Evolutionary conservation across 768 basidiomycete genomes (phyloP).

Genomic region (Hygrocybe punicea): DNA sequence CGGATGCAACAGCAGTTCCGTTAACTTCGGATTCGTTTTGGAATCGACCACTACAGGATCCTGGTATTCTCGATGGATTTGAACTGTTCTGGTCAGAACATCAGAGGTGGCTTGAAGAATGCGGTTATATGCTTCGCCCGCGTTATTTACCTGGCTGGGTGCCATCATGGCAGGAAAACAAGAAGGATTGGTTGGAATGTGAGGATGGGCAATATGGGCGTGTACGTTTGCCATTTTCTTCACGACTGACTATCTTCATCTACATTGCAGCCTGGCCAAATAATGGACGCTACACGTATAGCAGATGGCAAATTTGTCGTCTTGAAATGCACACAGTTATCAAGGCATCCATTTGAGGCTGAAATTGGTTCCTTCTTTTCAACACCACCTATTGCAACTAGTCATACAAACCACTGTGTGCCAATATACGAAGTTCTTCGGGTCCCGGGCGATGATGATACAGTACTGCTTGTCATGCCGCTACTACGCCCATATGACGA

Average conservation of each 20-base stretch:
- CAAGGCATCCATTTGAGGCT: conserved; percentile 23
- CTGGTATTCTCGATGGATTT: background rate
- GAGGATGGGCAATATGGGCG: conserved; percentile 5
- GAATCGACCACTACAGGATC: background rate
- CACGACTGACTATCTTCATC: background rate
- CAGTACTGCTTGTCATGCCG: conserved; percentile 22
- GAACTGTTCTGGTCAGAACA: conserved; percentile 26
- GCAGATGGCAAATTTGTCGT: conserved; percentile 26
- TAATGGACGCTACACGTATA: conserved; percentile 29
- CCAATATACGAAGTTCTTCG: conserved; percentile 23
- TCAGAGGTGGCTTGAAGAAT: conserved; percentile 28
- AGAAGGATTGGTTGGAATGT: background rate
- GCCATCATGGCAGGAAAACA: conserved; percentile 30
- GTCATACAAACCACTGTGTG: conserved; percentile 30
- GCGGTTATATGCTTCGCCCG: conserved; percentile 33
- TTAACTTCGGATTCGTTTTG: background rate
- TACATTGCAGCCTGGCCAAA: background rate
- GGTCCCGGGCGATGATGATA: conserved; percentile 16
- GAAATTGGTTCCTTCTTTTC: conserved; percentile 28
- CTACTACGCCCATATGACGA: conserved; percentile 9
- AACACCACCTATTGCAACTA: conserved; percentile 1
- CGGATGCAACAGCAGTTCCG: no score
- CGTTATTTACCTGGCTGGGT: conserved; percentile 33
- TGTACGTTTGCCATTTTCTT: conserved; percentile 3
- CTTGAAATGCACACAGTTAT: conserved; percentile 25